A percentile compares a stretch with the other conserved stretches of the same genome.
Conservation (phyloP, 495 filamentous ascomycete genomes). For the Daldinia loculata region DNA sequence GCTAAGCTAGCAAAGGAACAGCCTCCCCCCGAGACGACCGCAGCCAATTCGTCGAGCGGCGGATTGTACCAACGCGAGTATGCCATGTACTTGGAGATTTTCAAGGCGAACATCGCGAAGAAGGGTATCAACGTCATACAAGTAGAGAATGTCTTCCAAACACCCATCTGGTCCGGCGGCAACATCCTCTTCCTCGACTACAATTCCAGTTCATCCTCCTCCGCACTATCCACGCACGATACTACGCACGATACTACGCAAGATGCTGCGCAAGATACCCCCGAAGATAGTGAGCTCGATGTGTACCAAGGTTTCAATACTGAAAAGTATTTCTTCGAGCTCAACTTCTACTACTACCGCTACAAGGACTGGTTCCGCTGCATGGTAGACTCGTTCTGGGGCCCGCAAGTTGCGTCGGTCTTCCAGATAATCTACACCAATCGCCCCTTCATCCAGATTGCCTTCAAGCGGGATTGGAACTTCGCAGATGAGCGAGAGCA, state of each 20-base stretch:
- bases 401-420: neutral
- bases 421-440: neutral
- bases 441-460: conserved; percentile 17
- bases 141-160: neutral
- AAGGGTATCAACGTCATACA: neutral
- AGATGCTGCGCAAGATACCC: neutral
- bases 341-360: conserved; percentile 8
- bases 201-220: neutral
- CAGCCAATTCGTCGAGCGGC: neutral
- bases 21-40: neutral
- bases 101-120: neutral
- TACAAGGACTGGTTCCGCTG: conserved; percentile 13
- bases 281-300: neutral
- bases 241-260: neutral
- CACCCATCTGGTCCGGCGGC: neutral
- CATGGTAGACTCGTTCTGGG: conserved; percentile 23
- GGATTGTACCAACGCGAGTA: neutral
- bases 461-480: neutral
- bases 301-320: neutral
- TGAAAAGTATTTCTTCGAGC: conserved; percentile 6
- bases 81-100: neutral
- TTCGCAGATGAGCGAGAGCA: neutral
- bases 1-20: neutral
- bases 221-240: neutral
- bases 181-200: neutral